These are phyloP conservation scores for Areca catechu DNA, from an alignment of 176 grass and related monocot species.

Conservation along the genomic window DNA sequence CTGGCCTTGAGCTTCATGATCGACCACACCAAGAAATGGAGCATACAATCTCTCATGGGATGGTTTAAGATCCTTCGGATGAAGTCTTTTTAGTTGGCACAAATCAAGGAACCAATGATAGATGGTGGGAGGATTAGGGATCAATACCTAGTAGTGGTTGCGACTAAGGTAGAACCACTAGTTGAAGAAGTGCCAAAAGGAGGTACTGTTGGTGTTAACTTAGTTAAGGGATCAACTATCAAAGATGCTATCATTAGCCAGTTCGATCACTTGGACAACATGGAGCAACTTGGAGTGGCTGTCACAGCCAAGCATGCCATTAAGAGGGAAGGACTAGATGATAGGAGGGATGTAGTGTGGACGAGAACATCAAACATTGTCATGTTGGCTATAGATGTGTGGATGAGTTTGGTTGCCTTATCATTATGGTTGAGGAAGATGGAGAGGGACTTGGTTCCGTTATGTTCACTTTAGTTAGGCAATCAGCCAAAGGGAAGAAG, in stretches of 20 bases:
- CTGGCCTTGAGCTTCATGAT: conserved; percentile 8
- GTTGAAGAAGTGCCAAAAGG: conserved; percentile 91
- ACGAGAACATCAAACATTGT: conserved; percentile 39
- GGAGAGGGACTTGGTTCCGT: conserved; percentile 13
- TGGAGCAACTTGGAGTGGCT: conserved; percentile 56
- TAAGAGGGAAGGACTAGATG: conserved; percentile 61
- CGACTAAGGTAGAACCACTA: conserved; percentile 66
- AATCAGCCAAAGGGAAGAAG: conserved; percentile 52
- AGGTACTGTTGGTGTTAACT: conserved; percentile 74
- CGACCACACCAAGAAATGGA: too few species aligned
- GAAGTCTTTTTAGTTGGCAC: too few species aligned
- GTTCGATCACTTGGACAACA: conserved; percentile 70
- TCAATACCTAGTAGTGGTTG: background rate
- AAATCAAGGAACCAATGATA: too few species aligned
- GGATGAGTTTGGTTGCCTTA: conserved; percentile 51
- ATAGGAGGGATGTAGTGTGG: conserved; percentile 10
- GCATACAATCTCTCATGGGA: too few species aligned
- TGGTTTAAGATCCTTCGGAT: too few species aligned
- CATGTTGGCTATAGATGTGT: conserved; percentile 28
- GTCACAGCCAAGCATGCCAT: conserved; percentile 59
- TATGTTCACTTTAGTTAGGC: conserved; percentile 26
- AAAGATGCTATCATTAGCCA: conserved; percentile 65
- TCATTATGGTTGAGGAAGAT: conserved; percentile 67
- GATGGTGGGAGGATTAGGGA: too few species aligned
- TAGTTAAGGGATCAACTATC: conserved; percentile 67